These are phyloP conservation scores for Colletotrichum limetticola DNA, from an alignment of 2,329 filamentous ascomycete species.

Conservation along the genomic window DNA sequence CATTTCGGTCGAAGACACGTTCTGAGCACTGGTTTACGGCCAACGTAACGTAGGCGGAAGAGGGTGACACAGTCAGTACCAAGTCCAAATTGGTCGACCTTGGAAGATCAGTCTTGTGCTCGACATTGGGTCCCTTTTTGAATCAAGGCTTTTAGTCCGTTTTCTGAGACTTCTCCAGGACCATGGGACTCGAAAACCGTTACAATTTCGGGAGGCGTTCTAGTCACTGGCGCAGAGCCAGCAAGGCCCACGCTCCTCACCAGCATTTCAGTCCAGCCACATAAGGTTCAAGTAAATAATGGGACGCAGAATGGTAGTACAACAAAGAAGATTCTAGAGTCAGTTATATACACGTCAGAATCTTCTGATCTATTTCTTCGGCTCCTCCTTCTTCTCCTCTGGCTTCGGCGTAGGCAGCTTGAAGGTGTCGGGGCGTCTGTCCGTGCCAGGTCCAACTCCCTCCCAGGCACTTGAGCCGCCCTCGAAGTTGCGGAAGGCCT, in stretches of 20 bases:
- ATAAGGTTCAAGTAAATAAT: background rate
- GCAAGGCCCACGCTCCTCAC: no score
- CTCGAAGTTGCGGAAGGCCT: slow-evolving; percentile 99
- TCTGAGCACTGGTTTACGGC: no score
- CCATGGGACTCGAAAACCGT: background rate
- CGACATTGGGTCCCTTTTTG: background rate
- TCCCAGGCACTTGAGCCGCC: slow-evolving; percentile 81
- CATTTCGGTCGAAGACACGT: no score
- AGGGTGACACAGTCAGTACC: no score
- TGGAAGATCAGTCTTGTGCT: no score
- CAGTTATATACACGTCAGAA: slow-evolving; percentile 36
- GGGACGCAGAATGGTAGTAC: slow-evolving; percentile 34
- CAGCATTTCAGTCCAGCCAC: background rate
- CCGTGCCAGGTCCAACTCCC: slow-evolving; percentile 73
- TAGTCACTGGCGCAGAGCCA: background rate
- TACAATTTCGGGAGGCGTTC: background rate
- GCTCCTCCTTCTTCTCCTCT: slow-evolving; percentile 89
- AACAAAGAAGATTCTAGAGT: slow-evolving; percentile 33
- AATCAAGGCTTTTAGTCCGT: background rate
- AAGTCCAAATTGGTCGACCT: no score
- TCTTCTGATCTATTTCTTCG: slow-evolving; percentile 79
- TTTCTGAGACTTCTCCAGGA: background rate
- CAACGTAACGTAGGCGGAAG: no score
- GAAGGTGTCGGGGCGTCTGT: slow-evolving; percentile 87
- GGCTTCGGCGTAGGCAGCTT: slow-evolving; percentile 96